Base-by-base conservation (phyloP, 2,329 filamentous ascomycete genomes). In the Pestalotiopsis sp. region DNA sequence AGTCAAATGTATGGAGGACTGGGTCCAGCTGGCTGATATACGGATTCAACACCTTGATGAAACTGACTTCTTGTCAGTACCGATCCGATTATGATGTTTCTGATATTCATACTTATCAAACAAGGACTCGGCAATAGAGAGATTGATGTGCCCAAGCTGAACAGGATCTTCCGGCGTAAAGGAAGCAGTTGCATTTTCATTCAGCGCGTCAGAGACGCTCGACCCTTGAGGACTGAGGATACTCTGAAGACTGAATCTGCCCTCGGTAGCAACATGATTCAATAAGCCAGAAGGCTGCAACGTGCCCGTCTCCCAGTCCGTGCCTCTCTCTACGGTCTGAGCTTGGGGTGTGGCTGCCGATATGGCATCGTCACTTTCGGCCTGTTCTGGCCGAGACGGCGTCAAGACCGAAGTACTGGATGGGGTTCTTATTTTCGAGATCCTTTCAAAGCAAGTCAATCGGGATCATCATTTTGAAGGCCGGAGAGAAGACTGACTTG, bases 11-110 rank as follows among this genome's bases (percentile, higher is more conserved):
- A 66, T 82, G 79, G 17, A 82, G 66, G 1, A 64, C 67, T 3
- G 78, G 79, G 62, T 82, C 80, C 11, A 82, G 72, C 64, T 81
- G 80, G 68, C 76, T 77, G 24, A 81, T 79, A n/a, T 79, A 81
- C 1, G 79, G 78, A 62, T 82, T 82, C 26, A 81, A 72, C 62
- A 76, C 77, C 30, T 71, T 70, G 67, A 82, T 78, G 67, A 81
- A 82, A 22, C 80, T 80, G 40, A 1, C 30, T 24, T 10, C 20
- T 6, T 17, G 14, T 14, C 38, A 59, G 38, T 59, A 57, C 52
- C 56, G 38, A 66, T 39, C 14, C n/a, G 20, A n/a, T 17, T 20
- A 1, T 3, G 1, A 56, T 39, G 55, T 24, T 58, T 48, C 48
- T 30, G 9, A 17, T 39, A 35, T 52, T 65, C 70, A 57, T 66